Percentiles rank a stretch among this genome's conserved stretches.
These are phyloP conservation scores for Boletus subluridellus DNA, from an alignment of 1,284 basidiomycete genomes.

Conservation along the genomic window DNA sequence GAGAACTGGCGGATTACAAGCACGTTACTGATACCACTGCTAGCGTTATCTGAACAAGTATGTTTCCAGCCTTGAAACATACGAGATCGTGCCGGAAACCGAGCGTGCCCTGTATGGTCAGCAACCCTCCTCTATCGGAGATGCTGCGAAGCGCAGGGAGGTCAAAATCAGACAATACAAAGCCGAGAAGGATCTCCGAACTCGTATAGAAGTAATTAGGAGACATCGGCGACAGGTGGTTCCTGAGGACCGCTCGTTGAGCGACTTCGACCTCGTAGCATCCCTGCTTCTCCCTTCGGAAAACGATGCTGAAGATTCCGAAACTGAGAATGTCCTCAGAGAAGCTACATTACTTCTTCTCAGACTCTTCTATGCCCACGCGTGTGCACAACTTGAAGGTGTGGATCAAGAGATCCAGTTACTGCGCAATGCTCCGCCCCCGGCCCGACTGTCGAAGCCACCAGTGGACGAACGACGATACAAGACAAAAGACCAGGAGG, in stretches of 20 bases:
- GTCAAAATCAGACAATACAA: slow-evolving; percentile 86
- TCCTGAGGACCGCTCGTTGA: slow-evolving; percentile 37
- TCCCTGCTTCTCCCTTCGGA: slow-evolving; percentile 53
- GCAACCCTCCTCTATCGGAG: slow-evolving; percentile 47
- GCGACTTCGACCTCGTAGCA: slow-evolving; percentile 58
- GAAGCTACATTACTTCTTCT: slow-evolving; percentile 68
- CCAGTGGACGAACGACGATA: slow-evolving; percentile 38
- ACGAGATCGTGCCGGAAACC: slow-evolving; percentile 63
- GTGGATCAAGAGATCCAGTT: slow-evolving; percentile 75
- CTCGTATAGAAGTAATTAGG: slow-evolving; percentile 59
- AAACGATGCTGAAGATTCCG: slow-evolving; percentile 54
- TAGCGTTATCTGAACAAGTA: slow-evolving; percentile 63
- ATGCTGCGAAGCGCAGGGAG: slow-evolving; percentile 72
- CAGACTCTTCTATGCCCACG: slow-evolving; percentile 68
- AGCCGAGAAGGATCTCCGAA: slow-evolving; percentile 75
- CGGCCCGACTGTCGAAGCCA: slow-evolving; percentile 36
- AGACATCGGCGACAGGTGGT: slow-evolving; percentile 47
- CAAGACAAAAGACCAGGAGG: slow-evolving; percentile 44
- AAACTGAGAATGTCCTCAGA: slow-evolving; percentile 63
- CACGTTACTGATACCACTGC: slow-evolving; percentile 21
- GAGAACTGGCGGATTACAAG: slow-evolving; percentile 3
- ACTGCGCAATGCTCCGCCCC: slow-evolving; percentile 54
- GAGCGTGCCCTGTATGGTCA: slow-evolving; percentile 57
- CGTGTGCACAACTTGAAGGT: slow-evolving; percentile 65
- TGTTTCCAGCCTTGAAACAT: slow-evolving; percentile 57